Evolutionary conservation across 139 green algal species (phyloP), one percentile per base, ranked within the genome.

Genomic region (Chlamydomonas incerta): DNA sequence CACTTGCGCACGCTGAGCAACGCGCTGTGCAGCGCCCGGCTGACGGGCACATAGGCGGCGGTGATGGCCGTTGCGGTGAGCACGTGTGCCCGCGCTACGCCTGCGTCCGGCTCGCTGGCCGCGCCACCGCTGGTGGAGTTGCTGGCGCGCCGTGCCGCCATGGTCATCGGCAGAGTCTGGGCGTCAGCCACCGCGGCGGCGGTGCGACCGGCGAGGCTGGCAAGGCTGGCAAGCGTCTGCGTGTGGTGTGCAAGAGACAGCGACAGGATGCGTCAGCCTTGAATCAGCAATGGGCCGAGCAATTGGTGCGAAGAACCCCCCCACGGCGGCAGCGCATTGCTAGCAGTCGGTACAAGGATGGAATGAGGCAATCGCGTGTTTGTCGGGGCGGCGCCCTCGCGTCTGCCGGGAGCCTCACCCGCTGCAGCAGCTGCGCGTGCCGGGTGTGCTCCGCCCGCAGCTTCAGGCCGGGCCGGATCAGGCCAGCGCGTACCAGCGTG

Each of bases 1-100:
- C 79, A 68, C 63, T 85, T 85, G 66, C 79, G 79, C 3, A 85
- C 79, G 20, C 65, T 74, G 11, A 85, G 63, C 18, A 85, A 28
- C 13, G 66, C 47, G 21, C 28, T 55, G 79, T 85, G 66, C 4
- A 85, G 65, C 0, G 46, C 29, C 6, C 50, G 65, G 33, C 52
- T 60, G 29, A 75, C 66, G 46, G 79, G 66, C 6, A 66, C 46
- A 66, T 76, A 85, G 79, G 79, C 60, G n/a, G 66, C 66, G 23
- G 37, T 18, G 18, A 75, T 35, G 47, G 65, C 79, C 31, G 47
- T 37, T 3, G 65, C 46, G 8, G 41, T 10, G 23, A 52, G 24
- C 13, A 41, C 63, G 63, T 65, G 29, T 10, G 63, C 33, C 63
- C 63, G 63, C 41, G 79, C 66, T 33, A 50, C 47, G 18, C 66